Conservation (phyloP, 805 yeast genomes). For the Hanseniaspora hatyaiensis region DNA sequence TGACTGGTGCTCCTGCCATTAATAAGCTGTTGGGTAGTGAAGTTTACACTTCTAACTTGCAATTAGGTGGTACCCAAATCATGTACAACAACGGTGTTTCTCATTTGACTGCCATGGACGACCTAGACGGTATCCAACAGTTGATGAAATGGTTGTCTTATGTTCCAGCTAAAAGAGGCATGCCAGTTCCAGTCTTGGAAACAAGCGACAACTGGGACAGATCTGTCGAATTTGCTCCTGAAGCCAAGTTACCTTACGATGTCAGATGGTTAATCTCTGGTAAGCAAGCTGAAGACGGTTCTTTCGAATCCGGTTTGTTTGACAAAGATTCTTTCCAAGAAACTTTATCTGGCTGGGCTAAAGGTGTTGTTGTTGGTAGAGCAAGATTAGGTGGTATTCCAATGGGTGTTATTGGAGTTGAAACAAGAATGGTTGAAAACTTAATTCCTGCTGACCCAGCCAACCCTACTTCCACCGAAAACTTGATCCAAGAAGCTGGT, state of each 20-base stretch:
- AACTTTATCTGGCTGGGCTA: slow-evolving; percentile 96
- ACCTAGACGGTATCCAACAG: slow-evolving; percentile 89
- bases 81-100: slow-evolving; percentile 98
- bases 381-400: slow-evolving; percentile 99
- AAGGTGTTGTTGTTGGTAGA: slow-evolving; percentile 96
- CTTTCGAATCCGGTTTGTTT: slow-evolving; percentile 77
- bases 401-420: slow-evolving; percentile 95
- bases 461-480: slow-evolving; percentile 85
- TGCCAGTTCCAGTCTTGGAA: slow-evolving; percentile 83
- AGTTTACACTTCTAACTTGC: slow-evolving; percentile 91
- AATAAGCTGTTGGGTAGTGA: slow-evolving; percentile 94
- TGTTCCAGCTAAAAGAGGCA: slow-evolving; percentile 78
- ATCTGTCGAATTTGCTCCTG: slow-evolving; percentile 70
- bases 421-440: slow-evolving; percentile 81
- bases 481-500: slow-evolving; percentile 86
- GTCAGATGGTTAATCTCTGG: slow-evolving; percentile 94
- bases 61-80: slow-evolving; percentile 97
- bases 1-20: slow-evolving; percentile 98
- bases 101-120: slow-evolving; percentile 93
- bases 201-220: slow-evolving; percentile 87
- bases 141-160: slow-evolving; percentile 92
- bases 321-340: slow-evolving; percentile 91
- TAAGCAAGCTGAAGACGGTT: slow-evolving; percentile 49
- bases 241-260: slow-evolving; percentile 63
- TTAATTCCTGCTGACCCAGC: slow-evolving; percentile 97